A percentile compares a stretch with the other conserved stretches of the same genome.
These are phyloP conservation scores for Quercus ilex DNA, from an alignment of 306 rosid species.

Conservation along the genomic window DNA sequence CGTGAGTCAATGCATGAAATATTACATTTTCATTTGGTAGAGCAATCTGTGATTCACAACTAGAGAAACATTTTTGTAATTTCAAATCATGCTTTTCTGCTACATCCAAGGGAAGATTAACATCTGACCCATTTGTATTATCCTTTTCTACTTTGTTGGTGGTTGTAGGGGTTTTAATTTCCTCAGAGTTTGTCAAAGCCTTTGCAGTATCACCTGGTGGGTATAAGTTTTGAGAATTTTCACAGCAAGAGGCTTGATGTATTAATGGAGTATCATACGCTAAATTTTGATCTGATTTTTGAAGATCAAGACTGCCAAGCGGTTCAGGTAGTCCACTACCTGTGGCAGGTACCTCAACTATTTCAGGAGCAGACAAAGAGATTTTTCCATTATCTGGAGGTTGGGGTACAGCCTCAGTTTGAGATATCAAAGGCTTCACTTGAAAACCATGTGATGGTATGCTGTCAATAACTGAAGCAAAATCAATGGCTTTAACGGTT, in stretches of 20 bases:
- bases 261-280: constrained; percentile 16
- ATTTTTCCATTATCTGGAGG: constrained; percentile 18
- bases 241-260: constrained; percentile 15
- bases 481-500: constrained; percentile 63
- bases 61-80: no score
- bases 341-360: constrained; percentile 26
- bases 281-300: constrained; percentile 22
- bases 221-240: constrained; percentile 14
- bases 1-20: no score
- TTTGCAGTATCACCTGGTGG: constrained; percentile 10
- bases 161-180: constrained; percentile 17
- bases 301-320: constrained; percentile 25
- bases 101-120: constrained; percentile 12
- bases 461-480: constrained; percentile 44
- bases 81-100: constrained; percentile 18
- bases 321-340: constrained; percentile 24
- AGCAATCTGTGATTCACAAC: no score
- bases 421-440: constrained; percentile 48
- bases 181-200: constrained; percentile 22
- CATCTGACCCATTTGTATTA: constrained; percentile 4
- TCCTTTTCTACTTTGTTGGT: constrained; percentile 18
- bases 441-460: constrained; percentile 67
- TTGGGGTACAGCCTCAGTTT: constrained; percentile 29
- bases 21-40: no score
- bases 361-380: constrained; percentile 14